Conservation (phyloP, 208 protist genomes). For the Herpetomonas tarakana region DNA sequence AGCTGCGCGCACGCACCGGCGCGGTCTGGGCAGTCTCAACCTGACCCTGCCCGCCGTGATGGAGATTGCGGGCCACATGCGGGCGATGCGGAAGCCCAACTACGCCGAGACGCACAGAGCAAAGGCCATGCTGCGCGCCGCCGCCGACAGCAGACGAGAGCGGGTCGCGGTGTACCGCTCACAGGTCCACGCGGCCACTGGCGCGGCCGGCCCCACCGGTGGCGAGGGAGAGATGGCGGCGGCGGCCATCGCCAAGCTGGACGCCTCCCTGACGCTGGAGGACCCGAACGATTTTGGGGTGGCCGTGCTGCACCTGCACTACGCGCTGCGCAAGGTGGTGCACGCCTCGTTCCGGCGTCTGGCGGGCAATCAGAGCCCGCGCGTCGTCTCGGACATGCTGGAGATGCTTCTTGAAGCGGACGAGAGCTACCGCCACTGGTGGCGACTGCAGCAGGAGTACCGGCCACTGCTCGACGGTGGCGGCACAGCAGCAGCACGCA, state of each 20-base stretch:
- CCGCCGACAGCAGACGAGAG: slow-evolving; percentile 66
- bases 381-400: slow-evolving; percentile 56
- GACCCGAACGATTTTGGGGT: slow-evolving; percentile 79
- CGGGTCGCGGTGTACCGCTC: slow-evolving; percentile 46
- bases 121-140: slow-evolving; percentile 57
- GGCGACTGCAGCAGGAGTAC: neutral
- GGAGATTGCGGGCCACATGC: slow-evolving; percentile 72
- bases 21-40: slow-evolving; percentile 53
- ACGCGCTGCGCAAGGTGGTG: slow-evolving; percentile 82
- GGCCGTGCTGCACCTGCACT: slow-evolving; percentile 74
- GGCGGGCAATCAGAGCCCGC: slow-evolving; percentile 46
- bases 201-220: neutral
- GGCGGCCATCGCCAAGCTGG: slow-evolving; percentile 22
- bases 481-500: neutral
- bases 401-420: slow-evolving; percentile 55
- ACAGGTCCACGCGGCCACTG: slow-evolving; percentile 24
- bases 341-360: slow-evolving; percentile 73
- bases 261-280: slow-evolving; percentile 63
- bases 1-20: slow-evolving; percentile 53
- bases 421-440: slow-evolving; percentile 3
- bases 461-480: neutral
- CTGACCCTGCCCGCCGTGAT: slow-evolving; percentile 63
- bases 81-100: slow-evolving; percentile 36
- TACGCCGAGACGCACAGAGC: slow-evolving; percentile 41
- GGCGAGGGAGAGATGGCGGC: neutral